phyloP scores from a whole-genome alignment of 495 filamentous ascomycete genomes.

The Penicillium ochrochloron region DNA sequence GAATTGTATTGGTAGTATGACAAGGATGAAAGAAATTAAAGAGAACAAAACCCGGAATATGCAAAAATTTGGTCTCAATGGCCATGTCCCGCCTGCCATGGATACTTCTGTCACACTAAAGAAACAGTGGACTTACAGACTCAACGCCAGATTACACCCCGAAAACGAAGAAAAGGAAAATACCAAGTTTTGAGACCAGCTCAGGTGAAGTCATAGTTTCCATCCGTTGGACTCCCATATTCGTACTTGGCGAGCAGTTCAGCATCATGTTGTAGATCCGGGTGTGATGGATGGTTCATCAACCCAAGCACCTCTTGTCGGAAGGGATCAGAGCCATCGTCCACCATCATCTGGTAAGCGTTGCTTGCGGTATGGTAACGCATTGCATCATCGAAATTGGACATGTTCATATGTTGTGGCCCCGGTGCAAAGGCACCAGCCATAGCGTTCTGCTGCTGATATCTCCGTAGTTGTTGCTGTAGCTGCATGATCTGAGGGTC shows the following conservation, averaged over 20 bases:
- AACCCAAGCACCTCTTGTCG: conserved; percentile 47
- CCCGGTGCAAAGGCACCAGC: conserved; percentile 40
- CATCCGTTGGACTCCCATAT: conserved; percentile 47
- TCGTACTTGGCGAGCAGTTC: conserved; percentile 49
- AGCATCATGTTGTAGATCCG: conserved; percentile 49
- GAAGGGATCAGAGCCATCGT: conserved; percentile 47
- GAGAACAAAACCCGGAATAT: not conserved
- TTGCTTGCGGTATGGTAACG: conserved; percentile 43
- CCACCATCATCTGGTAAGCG: conserved; percentile 54
- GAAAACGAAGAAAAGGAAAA: conserved; percentile 12
- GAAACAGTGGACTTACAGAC: conserved; percentile 13
- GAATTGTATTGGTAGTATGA: not conserved
- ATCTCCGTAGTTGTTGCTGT: conserved; percentile 42
- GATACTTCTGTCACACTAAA: conserved; percentile 10
- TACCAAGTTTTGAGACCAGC: conserved; percentile 13
- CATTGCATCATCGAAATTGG: conserved; percentile 48
- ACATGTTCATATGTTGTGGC: conserved; percentile 33
- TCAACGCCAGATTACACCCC: conserved; percentile 11
- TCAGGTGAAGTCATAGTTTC: conserved; percentile 48
- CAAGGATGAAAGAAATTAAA: not conserved
- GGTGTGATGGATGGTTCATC: conserved; percentile 45
- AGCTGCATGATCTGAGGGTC: conserved; percentile 53
- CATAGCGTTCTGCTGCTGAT: conserved; percentile 44
- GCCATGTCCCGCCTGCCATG: conserved; percentile 11
- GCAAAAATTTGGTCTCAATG: conserved; percentile 1